These are phyloP conservation scores for Ilyonectria sp. DNA, from an alignment of 2,329 filamentous ascomycete species.

Conservation along the genomic window DNA sequence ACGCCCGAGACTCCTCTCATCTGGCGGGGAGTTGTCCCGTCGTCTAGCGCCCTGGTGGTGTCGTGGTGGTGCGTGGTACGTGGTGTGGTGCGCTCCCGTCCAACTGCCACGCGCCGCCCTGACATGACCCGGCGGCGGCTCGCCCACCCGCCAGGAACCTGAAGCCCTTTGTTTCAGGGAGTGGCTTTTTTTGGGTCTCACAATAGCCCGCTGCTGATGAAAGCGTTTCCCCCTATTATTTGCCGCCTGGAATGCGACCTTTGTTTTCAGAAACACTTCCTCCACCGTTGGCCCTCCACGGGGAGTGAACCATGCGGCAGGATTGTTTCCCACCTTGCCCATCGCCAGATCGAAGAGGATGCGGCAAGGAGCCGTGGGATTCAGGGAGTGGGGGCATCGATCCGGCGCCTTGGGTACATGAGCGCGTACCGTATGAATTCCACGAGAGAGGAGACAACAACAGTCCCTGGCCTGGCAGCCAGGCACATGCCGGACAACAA, in stretches of 20 bases:
- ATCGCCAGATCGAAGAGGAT: neutral
- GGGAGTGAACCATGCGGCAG: neutral
- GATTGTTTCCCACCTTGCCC: neutral
- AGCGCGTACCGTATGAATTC: slow-evolving; percentile 37
- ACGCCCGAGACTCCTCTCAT: slow-evolving; percentile 12
- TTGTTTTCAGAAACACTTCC: slow-evolving; percentile 8
- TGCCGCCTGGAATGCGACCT: slow-evolving; percentile 35
- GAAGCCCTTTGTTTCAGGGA: slow-evolving; percentile 45
- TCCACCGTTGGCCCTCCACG: neutral
- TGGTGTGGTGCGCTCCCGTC: slow-evolving; percentile 27
- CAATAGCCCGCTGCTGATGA: slow-evolving; percentile 17
- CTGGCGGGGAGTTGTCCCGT: slow-evolving; percentile 20
- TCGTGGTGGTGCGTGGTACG: slow-evolving; percentile 37
- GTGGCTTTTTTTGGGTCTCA: slow-evolving; percentile 33
- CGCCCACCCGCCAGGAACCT: slow-evolving; percentile 17
- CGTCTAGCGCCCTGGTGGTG: slow-evolving; percentile 15
- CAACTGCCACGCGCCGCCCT: slow-evolving; percentile 37
- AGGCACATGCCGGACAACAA: slow-evolving; percentile 33
- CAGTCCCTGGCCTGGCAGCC: slow-evolving; percentile 26
- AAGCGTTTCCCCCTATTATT: slow-evolving; percentile 17
- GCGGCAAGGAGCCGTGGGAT: slow-evolving; percentile 22
- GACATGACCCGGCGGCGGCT: slow-evolving; percentile 15
- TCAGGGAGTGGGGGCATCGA: neutral
- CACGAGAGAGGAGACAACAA: slow-evolving; percentile 23
- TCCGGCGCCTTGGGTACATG: slow-evolving; percentile 19